Evolutionary conservation across 768 basidiomycete species (phyloP), one percentile per base, ranked within the genome.

Genomic region (Porphyrellus cyaneotinctus): DNA sequence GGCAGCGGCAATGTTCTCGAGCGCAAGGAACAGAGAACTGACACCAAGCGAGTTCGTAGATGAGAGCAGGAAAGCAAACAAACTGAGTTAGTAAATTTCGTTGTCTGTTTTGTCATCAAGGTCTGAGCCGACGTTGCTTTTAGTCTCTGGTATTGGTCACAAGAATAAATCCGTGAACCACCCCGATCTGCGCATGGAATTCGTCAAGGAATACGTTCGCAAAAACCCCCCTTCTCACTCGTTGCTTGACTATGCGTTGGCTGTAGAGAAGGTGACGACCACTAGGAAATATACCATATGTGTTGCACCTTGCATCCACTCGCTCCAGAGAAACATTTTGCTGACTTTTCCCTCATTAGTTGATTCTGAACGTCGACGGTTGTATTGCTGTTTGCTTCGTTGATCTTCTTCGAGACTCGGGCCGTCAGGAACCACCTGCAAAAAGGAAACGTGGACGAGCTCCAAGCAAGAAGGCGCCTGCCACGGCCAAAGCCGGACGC

Each of bases 101-200:
- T n/a, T 24, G 3, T 31, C 49, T 26, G 44, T 24, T 58, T 17
- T 6, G 28, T n/a, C 15, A 15, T 13, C 23, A n/a, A 24, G 31
- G 55, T 58, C 1, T 17, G 17, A 37, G 17, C 24, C 24, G 11
- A 51, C 31, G 9, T 43, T 22, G 6, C 6, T 87, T 12, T 33
- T 58, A 89, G 88, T 97, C 78, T 88, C 86, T 60, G 95, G 95
- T 78, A 99, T 99, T 60, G 95, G 97, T 42, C 95, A 99, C 85
- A 98, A 98, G 83, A 97, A 98, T 80, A 99, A 98, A 85, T 92
- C 87, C 58, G 89, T 93, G 58, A 94, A 91, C 74, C 95, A 95
- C 82, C 92, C 91, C 43, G 91, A 93, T 78, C 78, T 91, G 41
- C 88, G 90, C 67, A 91, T 93, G 55, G 88, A 91, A 74, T 85